Base-by-base conservation (phyloP, 331 rosid species). In the Acacia concinna region DNA sequence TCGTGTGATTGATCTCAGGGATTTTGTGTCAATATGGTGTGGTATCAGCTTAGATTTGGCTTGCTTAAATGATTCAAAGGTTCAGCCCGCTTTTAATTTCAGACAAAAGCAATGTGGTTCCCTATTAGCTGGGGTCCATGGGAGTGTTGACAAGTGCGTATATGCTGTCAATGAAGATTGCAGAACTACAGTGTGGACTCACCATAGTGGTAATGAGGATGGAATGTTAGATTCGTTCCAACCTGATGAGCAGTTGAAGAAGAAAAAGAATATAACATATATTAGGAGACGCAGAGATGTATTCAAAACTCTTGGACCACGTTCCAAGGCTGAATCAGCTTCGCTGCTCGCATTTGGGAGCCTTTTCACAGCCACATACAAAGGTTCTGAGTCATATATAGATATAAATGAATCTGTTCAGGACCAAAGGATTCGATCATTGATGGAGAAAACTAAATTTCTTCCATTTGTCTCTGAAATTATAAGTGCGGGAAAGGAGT, bases 151-250 rank as follows among this genome's bases (percentile, higher is more conserved):
- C 59, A 91, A 83, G 57, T 93, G 99, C 79, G 37, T 88, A 73
- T 82, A 93, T 82, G 94, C 94, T 68, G 79, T 95, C 52, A 67
- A 77, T 74, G 94, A 89, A 46, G 98, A 95, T 82, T 95, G 96
- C 81, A 87, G 92, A 86, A 91, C 90, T 78, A 95, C 98, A 3
- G 96, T 95, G 17, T 95, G 98, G 99, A 95, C 94, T 10, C 93
- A 86, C 79, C 83, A 68, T 78, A 90, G 73, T 85, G 90, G 86
- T 75, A 81, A 79, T 44, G 85, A 71, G 68, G 92, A 95, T 74
- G 94, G 87, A 28, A 65, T 68, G 34, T 84, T 93, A 44, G 99
- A 93, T 91, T 76, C 89, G 47, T 95, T 95, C 83, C 99, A 95
- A 70, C 96, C 96, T 0, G 87, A 89, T 73, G 93, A 93, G 37